These are phyloP conservation scores for Neonothopanus nambi DNA, from an alignment of 1,284 basidiomycete species.

Conservation along the genomic window DNA sequence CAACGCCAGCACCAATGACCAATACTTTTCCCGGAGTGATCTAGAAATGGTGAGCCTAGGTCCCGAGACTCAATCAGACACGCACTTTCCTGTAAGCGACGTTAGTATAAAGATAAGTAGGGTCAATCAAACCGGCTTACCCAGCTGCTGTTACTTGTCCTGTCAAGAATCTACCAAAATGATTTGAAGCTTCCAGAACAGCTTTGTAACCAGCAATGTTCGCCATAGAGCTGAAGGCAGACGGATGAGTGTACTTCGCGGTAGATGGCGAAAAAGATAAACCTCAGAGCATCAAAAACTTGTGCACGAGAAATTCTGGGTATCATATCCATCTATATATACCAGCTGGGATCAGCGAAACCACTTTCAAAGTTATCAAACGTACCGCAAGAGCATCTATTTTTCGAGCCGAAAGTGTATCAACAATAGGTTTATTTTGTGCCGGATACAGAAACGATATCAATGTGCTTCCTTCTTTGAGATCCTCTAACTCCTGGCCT, in stretches of 20 bases:
- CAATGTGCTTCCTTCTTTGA: constrained; percentile 73
- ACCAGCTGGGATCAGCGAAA: not conserved
- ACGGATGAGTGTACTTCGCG: not conserved
- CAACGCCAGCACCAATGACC: constrained; percentile 85
- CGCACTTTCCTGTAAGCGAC: constrained; percentile 21
- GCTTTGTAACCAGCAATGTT: constrained; percentile 89
- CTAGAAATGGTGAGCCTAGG: constrained; percentile 34
- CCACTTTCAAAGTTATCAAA: not conserved
- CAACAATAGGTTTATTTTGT: constrained; percentile 73
- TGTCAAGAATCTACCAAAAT: constrained; percentile 84
- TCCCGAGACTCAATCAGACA: not conserved
- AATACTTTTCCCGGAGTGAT: constrained; percentile 85
- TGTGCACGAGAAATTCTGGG: constrained; percentile 86
- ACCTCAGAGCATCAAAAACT: constrained; percentile 84
- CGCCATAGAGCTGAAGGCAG: constrained; percentile 74
- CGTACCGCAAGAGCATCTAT: not conserved
- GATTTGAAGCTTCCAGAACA: constrained; percentile 82
- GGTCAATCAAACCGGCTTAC: constrained; percentile 37
- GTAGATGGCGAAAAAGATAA: constrained; percentile 11
- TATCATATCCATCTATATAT: constrained; percentile 77
- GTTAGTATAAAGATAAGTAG: not conserved
- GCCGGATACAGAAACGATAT: constrained; percentile 84
- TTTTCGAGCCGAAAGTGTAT: constrained; percentile 54
- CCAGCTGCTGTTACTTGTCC: constrained; percentile 88
- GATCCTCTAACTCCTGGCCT: constrained; percentile 55